These are phyloP conservation scores for Claviceps fusiformis DNA, from an alignment of 2,329 filamentous ascomycete species.

Conservation along the genomic window DNA sequence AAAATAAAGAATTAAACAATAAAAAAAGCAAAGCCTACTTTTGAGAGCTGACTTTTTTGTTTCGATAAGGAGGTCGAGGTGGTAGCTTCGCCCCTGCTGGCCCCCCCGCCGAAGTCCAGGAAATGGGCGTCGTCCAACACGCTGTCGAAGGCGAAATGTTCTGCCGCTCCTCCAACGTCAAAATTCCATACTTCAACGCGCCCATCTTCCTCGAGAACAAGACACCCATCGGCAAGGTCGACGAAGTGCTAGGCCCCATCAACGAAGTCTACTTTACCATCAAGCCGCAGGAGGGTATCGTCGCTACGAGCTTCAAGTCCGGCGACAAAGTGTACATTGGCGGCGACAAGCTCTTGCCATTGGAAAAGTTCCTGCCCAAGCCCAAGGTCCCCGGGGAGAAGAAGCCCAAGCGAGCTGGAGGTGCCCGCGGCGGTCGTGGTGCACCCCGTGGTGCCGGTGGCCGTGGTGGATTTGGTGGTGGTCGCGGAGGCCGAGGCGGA, in stretches of 20 bases:
- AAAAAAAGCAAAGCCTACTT: background rate
- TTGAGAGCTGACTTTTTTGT: background rate
- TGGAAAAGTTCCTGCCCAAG: conserved; percentile 94
- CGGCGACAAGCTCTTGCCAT: conserved; percentile 81
- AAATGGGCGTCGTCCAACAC: conserved; percentile 92
- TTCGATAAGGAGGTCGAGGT: conserved; percentile 10
- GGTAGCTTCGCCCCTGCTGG: conserved; percentile 9
- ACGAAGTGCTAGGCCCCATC: conserved; percentile 93
- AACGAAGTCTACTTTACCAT: conserved; percentile 98
- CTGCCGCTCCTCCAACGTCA: conserved; percentile 86
- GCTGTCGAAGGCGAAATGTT: conserved; percentile 96
- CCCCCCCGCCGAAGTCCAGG: conserved; percentile 22
- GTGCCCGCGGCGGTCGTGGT: conserved; percentile 18
- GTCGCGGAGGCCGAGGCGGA: conserved; percentile 8
- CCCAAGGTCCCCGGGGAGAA: conserved; percentile 63
- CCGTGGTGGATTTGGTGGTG: conserved; percentile 13
- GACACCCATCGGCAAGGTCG: conserved; percentile 88
- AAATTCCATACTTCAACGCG: conserved; percentile 98
- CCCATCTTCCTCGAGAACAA: conserved; percentile 99
- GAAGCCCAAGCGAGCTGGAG: conserved; percentile 47
- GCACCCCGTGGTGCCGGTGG: conserved; percentile 17
- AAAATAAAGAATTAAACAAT: too few relatives aligned
- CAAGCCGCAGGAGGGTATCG: conserved; percentile 92
- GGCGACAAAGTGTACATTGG: conserved; percentile 97
- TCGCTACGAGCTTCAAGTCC: conserved; percentile 84